Evolutionary conservation across 441 rosid species (phyloP).

Genomic region (Macaranga tanarius): DNA sequence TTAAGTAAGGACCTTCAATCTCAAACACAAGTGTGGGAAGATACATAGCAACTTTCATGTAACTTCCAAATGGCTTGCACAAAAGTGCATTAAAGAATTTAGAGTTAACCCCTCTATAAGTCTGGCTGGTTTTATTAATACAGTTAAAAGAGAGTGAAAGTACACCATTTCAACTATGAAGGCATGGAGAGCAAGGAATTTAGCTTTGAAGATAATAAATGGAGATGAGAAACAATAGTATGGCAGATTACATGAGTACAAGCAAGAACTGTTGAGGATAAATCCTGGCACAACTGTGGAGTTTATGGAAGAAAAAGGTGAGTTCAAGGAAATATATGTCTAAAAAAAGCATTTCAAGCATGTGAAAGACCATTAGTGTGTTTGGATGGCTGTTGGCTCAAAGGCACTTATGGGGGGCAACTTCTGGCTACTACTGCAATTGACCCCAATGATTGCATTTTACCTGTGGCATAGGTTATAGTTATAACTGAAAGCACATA

Average conservation of each 20-base stretch:
- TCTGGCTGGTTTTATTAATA: not conserved
- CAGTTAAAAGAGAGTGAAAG: not conserved
- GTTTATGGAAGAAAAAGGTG: too few species aligned
- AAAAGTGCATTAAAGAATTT: not conserved
- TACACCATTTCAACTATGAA: not conserved
- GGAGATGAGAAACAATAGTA: not conserved
- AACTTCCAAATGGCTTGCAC: too few species aligned
- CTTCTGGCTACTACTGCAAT: not conserved
- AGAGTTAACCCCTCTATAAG: not conserved
- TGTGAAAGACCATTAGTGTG: not conserved
- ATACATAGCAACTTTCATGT: too few species aligned
- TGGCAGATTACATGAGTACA: not conserved
- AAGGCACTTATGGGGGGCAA: not conserved
- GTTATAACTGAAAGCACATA: not conserved
- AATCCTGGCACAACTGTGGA: too few species aligned
- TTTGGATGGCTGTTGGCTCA: not conserved
- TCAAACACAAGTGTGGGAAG: too few species aligned
- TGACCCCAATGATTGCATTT: constrained; percentile 6
- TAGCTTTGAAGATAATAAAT: not conserved
- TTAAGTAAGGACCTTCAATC: not conserved
- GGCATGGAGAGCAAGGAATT: not conserved
- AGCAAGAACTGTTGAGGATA: not conserved
- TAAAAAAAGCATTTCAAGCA: not conserved
- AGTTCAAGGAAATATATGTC: not conserved
- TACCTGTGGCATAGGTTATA: not conserved